Evolutionary conservation across 1,284 basidiomycete species (phyloP), one percentile per base, ranked within the genome.

Genomic region (Irpex sp.): DNA sequence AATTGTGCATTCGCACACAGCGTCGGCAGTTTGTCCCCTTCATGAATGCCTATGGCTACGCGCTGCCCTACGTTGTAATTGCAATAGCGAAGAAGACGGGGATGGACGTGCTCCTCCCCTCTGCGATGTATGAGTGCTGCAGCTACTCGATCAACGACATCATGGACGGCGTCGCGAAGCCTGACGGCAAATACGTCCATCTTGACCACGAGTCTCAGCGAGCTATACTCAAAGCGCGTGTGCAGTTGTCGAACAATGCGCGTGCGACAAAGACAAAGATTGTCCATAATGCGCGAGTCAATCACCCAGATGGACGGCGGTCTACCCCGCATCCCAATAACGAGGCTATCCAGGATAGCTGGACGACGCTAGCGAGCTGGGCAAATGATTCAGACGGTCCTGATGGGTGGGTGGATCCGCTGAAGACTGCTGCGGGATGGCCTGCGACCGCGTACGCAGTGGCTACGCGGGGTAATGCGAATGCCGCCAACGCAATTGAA

Each of bases 71-170:
- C 47, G 19, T 62, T 36, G 50, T 54, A 35, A 35, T 58, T 17
- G 19, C 49, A 5, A 13, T 62, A n/a, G 61, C 61, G 11, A 31
- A 54, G 7, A 39, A 33, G 33, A 62, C 57, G 2, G 56, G 56
- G 11, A 43, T 43, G 33, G 61, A 62, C 13, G 21, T 62, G 21
- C 61, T 62, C 5, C 61, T 62, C 15, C 61, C 61, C 13, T 50
- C 61, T 9, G 61, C 61, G 33, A 33, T 58, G 15, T 36, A 53
- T 9, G 61, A 62, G 57, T 62, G 61, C 36, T 62, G 61, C 50
- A 46, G 56, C 47, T 62, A 58, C 26, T 58, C 61, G 46, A 37
- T 51, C 47, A n/a, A 11, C 36, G 61, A 62, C 26, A 58, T 62
- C 33, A 11, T 58, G 13, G 35, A 35, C 4, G 61, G 61, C 33